Conservation (phyloP, 116 monocot genomes). For the Cymodocea nodosa region DNA sequence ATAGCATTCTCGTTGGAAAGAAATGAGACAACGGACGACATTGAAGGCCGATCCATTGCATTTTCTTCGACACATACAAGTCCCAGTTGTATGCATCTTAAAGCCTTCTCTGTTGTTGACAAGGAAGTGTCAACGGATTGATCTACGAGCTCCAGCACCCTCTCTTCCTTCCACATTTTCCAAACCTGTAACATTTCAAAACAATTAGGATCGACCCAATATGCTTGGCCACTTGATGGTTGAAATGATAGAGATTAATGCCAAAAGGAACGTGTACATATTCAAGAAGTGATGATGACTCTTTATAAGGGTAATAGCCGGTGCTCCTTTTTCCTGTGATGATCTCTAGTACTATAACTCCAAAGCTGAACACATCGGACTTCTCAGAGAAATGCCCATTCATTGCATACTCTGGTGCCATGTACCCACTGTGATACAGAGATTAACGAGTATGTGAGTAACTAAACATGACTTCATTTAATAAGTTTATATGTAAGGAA, state of each 20-base stretch:
- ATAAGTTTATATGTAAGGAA: background rate
- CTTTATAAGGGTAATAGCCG: conserved; percentile 12
- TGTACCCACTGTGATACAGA: conserved; percentile 25
- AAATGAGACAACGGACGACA: conserved; percentile 15
- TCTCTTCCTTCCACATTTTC: conserved; percentile 40
- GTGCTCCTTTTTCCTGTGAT: conserved; percentile 31
- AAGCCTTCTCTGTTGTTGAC: background rate
- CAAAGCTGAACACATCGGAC: conserved; percentile 51
- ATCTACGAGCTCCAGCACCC: conserved; percentile 27
- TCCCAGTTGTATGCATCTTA: conserved; percentile 24
- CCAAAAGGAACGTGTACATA: conserved; percentile 14
- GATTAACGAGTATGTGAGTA: background rate
- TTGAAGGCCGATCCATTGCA: conserved; percentile 21
- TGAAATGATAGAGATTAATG: background rate
- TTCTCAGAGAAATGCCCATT: conserved; percentile 49
- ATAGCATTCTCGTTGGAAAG: conserved; percentile 9
- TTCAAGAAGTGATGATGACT: conserved; percentile 21
- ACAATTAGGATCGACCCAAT: background rate
- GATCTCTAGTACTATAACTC: conserved; percentile 42
- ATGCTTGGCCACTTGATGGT: background rate
- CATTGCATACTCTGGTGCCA: conserved; percentile 50
- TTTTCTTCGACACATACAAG: conserved; percentile 27
- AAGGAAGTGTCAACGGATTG: conserved; percentile 9
- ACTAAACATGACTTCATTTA: no score
- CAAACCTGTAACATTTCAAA: conserved; percentile 20